These are phyloP conservation scores for Stramenopiles sp. DNA, from an alignment of 352 stramenopile genomes.

Conservation along the genomic window DNA sequence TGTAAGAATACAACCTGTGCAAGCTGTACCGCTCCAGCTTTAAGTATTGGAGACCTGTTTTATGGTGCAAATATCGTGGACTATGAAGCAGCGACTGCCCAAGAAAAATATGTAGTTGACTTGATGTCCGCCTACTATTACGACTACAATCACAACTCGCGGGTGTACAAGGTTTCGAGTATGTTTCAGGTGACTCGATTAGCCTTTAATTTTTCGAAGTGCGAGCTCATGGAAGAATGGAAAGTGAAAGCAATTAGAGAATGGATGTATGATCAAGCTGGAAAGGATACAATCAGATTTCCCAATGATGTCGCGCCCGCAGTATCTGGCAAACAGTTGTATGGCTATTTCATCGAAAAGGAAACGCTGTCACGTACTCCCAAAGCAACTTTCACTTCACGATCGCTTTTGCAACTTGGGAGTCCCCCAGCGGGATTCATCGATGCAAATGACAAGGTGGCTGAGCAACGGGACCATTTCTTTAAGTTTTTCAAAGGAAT, in stretches of 20 bases:
- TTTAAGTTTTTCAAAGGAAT: neutral
- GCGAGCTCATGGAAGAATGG: neutral
- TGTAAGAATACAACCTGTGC: neutral
- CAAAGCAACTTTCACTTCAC: neutral
- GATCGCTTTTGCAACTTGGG: neutral
- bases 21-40: neutral
- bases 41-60: neutral
- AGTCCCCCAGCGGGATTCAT: neutral
- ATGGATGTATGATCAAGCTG: neutral
- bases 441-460: neutral
- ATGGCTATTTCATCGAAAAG: neutral
- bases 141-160: neutral
- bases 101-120: neutral
- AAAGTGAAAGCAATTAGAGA: neutral
- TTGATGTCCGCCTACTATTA: neutral
- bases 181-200: neutral
- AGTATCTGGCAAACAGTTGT: neutral
- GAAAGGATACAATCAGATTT: neutral
- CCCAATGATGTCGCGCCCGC: neutral
- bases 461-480: neutral
- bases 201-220: neutral
- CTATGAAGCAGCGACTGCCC: neutral
- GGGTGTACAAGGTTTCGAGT: neutral
- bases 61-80: neutral
- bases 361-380: neutral